Evolutionary conservation across 2,329 filamentous ascomycete species (phyloP), one percentile per base, ranked within the genome.

Genomic region (Colletotrichum sp.): DNA sequence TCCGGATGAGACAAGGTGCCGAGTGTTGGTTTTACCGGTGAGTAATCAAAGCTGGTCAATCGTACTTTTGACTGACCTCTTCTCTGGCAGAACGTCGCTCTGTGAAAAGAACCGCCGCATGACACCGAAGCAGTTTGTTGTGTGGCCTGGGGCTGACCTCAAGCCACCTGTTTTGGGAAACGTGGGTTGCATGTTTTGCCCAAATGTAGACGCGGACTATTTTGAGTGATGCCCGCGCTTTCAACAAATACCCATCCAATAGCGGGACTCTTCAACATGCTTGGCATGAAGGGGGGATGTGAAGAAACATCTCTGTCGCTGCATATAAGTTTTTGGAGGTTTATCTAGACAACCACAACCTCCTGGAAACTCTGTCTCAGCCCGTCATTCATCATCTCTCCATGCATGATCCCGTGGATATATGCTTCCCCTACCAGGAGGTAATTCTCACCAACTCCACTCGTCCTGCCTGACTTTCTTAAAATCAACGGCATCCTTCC

Each of bases 391-490:
- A 67, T 39, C 30, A 55, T 57, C 21, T 74, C 70, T 12, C 64
- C 64, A 9, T 74, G 52, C 74, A 76, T 76, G 32, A 69, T 18
- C 4, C 70, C 73, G 10, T 75, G 73, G 9, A 75, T 5, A 8
- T 69, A 69, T 6, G 28, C 43, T 71, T 74, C 74, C 4, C 64
- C 57, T 6, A 60, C 55, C n/a, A 76, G 18, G 7, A 21, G 7
- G 15, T 74, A 36, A 3, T 7, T n/a, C 26, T 21, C 30, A 4
- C 16, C 34, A 64, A 10, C 15, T 16, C 5, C 21, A 18, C 48
- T 24, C 7, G 5, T 15, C 16, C 4, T 55, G 36, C 32, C 43
- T 21, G 5, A 24, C 16, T 18, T 43, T 60, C 67, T 36, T 16
- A 75, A 30, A 9, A 75, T 3, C n/a, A 74, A 28, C 16, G 73